Conservation (phyloP, 2,329 filamentous ascomycete species). For the Eutypa lata region DNA sequence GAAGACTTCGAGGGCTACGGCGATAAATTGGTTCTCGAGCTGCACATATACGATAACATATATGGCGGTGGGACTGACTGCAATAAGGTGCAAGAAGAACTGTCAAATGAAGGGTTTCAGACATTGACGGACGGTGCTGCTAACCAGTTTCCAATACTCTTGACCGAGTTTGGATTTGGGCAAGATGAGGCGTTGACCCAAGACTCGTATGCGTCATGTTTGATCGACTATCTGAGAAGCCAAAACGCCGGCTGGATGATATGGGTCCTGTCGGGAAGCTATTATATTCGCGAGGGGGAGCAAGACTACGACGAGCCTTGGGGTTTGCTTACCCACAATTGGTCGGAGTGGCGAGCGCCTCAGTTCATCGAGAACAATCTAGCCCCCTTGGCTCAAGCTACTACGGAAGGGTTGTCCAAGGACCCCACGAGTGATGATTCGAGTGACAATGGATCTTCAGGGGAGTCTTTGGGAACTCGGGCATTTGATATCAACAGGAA, state of each 20-base stretch:
- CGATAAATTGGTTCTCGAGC: conserved; percentile 56
- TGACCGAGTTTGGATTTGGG: conserved; percentile 53
- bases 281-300: conserved; percentile 50
- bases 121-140: conserved; percentile 37
- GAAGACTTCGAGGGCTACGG: conserved; percentile 45
- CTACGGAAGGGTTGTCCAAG: not conserved
- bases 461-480: not conserved
- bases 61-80: conserved; percentile 37
- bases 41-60: conserved; percentile 57
- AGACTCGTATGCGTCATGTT: conserved; percentile 48
- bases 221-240: conserved; percentile 45
- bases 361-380: conserved; percentile 34
- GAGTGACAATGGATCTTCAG: not conserved
- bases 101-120: conserved; percentile 50
- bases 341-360: conserved; percentile 46
- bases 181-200: conserved; percentile 44
- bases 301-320: conserved; percentile 56
- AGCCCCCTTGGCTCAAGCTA: conserved; percentile 13
- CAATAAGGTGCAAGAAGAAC: conserved; percentile 36
- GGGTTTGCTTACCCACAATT: conserved; percentile 52
- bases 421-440: not conserved
- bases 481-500: too few relatives aligned
- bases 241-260: conserved; percentile 52
- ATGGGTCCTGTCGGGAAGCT: conserved; percentile 57
- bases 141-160: conserved; percentile 43